A percentile compares a stretch with the other conserved stretches of the same genome.
phyloP scores from a whole-genome alignment of 1,139 yeast species.

The Debaryomyces robertsiae region DNA sequence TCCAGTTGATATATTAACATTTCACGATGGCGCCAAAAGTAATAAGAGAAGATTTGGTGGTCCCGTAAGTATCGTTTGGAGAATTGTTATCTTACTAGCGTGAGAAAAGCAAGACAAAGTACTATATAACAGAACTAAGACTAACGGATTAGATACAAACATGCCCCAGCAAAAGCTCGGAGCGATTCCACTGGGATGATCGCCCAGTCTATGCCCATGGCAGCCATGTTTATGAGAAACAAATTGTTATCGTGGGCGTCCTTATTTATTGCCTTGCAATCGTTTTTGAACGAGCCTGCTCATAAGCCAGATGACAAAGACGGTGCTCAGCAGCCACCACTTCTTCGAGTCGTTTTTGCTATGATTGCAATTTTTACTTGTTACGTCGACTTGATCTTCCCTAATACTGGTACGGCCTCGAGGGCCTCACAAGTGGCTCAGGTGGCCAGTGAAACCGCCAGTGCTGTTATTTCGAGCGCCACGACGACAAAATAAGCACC shows the following conservation, averaged over 20 bases:
- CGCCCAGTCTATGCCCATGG: conserved; percentile 68
- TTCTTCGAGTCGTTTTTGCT: conserved; percentile 50
- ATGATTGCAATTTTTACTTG: conserved; percentile 51
- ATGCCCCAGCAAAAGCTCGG: conserved; percentile 52
- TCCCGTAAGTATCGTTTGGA: conserved; percentile 43
- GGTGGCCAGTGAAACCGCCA: conserved; percentile 22
- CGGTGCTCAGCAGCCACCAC: conserved; percentile 39
- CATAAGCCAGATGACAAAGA: conserved; percentile 33
- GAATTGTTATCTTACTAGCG: too few species aligned
- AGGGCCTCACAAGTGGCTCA: conserved; percentile 18
- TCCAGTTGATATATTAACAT: not conserved
- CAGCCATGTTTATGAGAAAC: conserved; percentile 61
- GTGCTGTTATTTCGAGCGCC: conserved; percentile 22
- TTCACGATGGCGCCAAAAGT: conserved; percentile 28
- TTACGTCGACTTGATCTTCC: conserved; percentile 53
- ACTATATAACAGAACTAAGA: too few species aligned
- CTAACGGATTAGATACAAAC: conserved; percentile 40
- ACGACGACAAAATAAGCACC: conserved; percentile 13
- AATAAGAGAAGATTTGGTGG: conserved; percentile 40
- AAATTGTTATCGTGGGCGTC: conserved; percentile 61
- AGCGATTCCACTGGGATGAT: conserved; percentile 48
- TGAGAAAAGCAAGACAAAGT: conserved; percentile 12
- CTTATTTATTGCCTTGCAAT: conserved; percentile 52
- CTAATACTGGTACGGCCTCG: conserved; percentile 33
- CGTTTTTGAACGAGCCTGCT: conserved; percentile 52